These are phyloP conservation scores for Blastobotrys persicus DNA, from an alignment of 1,139 yeast species.

Conservation along the genomic window DNA sequence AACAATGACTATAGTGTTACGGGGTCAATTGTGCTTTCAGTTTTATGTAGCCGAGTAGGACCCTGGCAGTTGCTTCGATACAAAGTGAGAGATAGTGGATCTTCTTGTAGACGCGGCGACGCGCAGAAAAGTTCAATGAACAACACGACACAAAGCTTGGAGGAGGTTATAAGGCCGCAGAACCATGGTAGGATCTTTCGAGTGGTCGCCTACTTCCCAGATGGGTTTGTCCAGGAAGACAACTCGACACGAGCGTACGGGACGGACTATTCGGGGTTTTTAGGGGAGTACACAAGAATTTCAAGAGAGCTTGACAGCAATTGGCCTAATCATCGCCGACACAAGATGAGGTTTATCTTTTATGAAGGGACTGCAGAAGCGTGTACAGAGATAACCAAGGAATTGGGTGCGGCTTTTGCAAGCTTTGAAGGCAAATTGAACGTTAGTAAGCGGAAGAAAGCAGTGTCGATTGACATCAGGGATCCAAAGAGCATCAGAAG, in stretches of 20 bases:
- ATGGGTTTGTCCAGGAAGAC: not conserved
- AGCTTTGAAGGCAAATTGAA: slow-evolving; percentile 5
- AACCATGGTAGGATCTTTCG: not conserved
- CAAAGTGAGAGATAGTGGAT: too few relatives aligned
- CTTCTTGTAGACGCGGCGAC: too few relatives aligned
- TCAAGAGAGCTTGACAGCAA: not conserved
- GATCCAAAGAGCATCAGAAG: not conserved
- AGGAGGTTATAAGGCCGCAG: not conserved
- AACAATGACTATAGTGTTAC: too few relatives aligned
- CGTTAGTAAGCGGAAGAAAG: not conserved
- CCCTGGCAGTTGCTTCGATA: too few relatives aligned
- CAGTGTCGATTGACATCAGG: slow-evolving; percentile 1
- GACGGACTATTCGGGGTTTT: not conserved
- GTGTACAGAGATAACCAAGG: not conserved
- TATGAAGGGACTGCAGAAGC: not conserved
- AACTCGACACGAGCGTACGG: not conserved
- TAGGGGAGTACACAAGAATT: not conserved
- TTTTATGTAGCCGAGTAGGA: too few relatives aligned
- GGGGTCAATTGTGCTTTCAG: too few relatives aligned
- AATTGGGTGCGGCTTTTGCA: not conserved
- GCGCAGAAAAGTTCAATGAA: too few relatives aligned
- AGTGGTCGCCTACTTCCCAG: not conserved
- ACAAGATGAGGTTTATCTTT: not conserved
- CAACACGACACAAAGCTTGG: not conserved
- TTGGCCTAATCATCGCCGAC: not conserved